phyloP scores from a whole-genome alignment of 208 protist genomes.

The Acanthamoeba castellanii region DNA sequence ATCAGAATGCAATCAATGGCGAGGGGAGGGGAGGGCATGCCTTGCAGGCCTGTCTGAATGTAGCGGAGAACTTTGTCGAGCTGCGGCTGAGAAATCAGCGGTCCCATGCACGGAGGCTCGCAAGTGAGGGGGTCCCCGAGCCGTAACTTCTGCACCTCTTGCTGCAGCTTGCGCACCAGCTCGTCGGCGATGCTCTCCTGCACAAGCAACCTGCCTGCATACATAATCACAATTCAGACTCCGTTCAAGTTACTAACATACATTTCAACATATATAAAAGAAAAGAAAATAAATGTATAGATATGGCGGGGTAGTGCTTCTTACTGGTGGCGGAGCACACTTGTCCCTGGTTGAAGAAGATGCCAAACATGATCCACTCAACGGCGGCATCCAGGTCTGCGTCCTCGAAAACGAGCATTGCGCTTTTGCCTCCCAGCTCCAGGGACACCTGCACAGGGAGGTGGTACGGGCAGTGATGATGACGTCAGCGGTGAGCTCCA shows the following conservation, averaged over 20 bases:
- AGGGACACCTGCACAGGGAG: slow-evolving; percentile 7
- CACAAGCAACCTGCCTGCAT: slow-evolving; percentile 13
- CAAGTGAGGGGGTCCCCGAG: slow-evolving; percentile 17
- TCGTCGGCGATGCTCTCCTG: slow-evolving; percentile 54
- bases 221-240: not conserved
- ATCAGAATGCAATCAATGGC: not conserved
- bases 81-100: slow-evolving; percentile 32
- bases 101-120: slow-evolving; percentile 17
- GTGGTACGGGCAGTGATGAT: not conserved
- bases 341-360: slow-evolving; percentile 73
- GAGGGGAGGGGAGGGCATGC: not conserved
- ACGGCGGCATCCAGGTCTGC: slow-evolving; percentile 45
- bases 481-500: not conserved
- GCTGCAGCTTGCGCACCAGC: not conserved
- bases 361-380: slow-evolving; percentile 75
- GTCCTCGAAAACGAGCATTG: slow-evolving; percentile 69
- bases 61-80: slow-evolving; percentile 31
- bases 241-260: no score
- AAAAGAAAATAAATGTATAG: not conserved
- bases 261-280: no score
- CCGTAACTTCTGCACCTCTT: not conserved
- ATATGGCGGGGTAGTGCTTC: not conserved
- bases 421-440: slow-evolving; percentile 67
- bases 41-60: slow-evolving; percentile 1
- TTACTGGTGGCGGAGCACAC: slow-evolving; percentile 71